Evolutionary conservation across 495 filamentous ascomycete genomes (phyloP).

Genomic region (Lasiosphaeria ovina): DNA sequence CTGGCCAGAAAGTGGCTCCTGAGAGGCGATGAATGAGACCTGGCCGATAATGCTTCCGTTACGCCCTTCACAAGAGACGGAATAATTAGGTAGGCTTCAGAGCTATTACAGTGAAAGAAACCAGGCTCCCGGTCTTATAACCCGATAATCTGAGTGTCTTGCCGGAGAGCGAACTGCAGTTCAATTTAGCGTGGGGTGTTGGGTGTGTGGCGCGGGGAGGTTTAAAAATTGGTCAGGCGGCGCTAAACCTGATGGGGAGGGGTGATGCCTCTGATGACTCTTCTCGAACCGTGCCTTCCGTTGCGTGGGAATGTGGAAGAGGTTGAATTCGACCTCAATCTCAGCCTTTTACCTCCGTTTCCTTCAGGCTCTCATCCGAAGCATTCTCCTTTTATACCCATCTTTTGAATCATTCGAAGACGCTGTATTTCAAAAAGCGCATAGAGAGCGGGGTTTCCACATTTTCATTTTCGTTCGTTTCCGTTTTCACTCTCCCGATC

Average conservation of each 20-base stretch:
- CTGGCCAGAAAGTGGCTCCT: too few species aligned
- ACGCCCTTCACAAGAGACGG: too few species aligned
- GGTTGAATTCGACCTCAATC: neutral
- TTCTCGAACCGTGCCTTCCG: neutral
- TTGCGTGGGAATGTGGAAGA: neutral
- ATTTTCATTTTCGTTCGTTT: neutral
- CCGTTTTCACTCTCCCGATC: neutral
- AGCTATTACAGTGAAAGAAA: too few species aligned
- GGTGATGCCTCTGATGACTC: neutral
- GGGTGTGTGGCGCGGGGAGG: too few species aligned
- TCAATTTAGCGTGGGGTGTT: too few species aligned
- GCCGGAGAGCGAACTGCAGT: too few species aligned
- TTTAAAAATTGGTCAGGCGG: neutral
- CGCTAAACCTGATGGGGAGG: conserved; percentile 1
- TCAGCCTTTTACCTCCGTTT: neutral
- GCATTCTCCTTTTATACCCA: conserved; percentile 3
- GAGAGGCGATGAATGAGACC: too few species aligned
- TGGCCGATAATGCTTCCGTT: too few species aligned
- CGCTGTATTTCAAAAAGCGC: conserved; percentile 59
- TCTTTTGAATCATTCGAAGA: conserved; percentile 34
- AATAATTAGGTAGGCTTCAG: too few species aligned
- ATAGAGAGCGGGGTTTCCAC: conserved; percentile 10
- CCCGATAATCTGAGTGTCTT: too few species aligned
- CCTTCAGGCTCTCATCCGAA: neutral
- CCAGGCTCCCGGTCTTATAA: too few species aligned